Conservation (phyloP, 371 early-diverging fungal genomes). For the Zychaea mexicana region DNA sequence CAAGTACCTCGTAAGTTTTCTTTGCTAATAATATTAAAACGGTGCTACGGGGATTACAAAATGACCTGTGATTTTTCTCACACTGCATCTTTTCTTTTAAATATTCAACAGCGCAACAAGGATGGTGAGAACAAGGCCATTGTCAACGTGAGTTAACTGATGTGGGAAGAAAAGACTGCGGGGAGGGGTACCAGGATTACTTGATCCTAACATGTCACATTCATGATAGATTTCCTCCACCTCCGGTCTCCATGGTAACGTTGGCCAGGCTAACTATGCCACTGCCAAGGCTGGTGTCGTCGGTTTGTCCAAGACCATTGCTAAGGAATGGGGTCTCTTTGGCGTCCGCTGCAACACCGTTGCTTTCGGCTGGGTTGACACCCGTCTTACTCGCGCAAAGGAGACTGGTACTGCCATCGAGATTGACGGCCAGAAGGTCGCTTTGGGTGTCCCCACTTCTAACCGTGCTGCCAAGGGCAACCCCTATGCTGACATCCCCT, state of each 20-base stretch:
- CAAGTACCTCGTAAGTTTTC: constrained; percentile 44
- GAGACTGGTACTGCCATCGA: constrained; percentile 67
- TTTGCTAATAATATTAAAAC: too few relatives aligned
- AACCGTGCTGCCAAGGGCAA: constrained; percentile 45
- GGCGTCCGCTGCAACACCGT: constrained; percentile 70
- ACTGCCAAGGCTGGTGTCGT: constrained; percentile 56
- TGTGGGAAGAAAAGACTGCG: not conserved
- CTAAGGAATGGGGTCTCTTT: constrained; percentile 52
- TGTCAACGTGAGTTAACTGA: constrained; percentile 48
- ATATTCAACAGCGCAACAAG: constrained; percentile 39
- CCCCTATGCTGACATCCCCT: constrained; percentile 60
- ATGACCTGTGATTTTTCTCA: too few relatives aligned
- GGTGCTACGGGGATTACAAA: too few relatives aligned
- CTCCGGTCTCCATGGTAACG: constrained; percentile 71
- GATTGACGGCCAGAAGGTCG: constrained; percentile 69
- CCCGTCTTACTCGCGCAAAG: constrained; percentile 73
- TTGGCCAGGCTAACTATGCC: constrained; percentile 62
- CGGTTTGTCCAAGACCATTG: constrained; percentile 63
- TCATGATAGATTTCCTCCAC: constrained; percentile 63
- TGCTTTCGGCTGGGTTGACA: constrained; percentile 71
- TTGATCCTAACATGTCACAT: not conserved
- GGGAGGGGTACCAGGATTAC: not conserved
- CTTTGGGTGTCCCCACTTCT: constrained; percentile 68
- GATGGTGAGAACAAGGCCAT: constrained; percentile 55
- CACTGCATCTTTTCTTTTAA: not conserved